Evolutionary conservation across 495 filamentous ascomycete species (phyloP), one percentile per base, ranked within the genome.

Genomic region (Penicillium fimorum): DNA sequence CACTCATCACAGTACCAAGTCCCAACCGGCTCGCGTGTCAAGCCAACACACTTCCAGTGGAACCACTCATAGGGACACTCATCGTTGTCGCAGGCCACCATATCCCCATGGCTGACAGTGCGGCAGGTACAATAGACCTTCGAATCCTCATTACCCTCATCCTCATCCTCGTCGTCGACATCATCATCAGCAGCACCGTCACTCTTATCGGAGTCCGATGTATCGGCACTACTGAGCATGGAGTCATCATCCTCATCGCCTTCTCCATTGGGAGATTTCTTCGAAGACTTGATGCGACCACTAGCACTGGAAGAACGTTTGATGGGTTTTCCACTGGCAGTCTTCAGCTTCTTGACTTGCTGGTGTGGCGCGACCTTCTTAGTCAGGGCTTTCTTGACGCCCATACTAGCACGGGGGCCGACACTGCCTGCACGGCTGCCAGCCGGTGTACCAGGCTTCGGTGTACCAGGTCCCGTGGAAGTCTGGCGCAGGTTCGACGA

Each of bases 1-100:
- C 94, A 98, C 53, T 86, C 80, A 35, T 88, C 88, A 73, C 94
- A 98, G 67, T 88, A 93, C 94, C 94, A 98, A 44, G 85, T 91
- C 20, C 93, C 94, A 48, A 84, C 84, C 3, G 94, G 94, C 71
- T 97, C 93, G 55, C 84, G 84, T 59, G 87, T 93, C 59, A 98
- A 77, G 2, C 90, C 89, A 48, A 97, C 92, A 67, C 94, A 98
- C 58, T 80, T 86, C 91, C 92, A 97, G 77, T 98, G 94, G 72
- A 98, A 98, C 94, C 94, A 98, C 75, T 97, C 93, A 70, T 85
- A 94, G 24, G 87, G 84, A 76, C 94, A 98, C 53, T 87, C 79
- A 43, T 90, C 87, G 61, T 97, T 96, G 74, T 98, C 94, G 72
- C 94, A 98, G 4, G 91, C 94, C 30, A 98, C 93, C 94, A 98